phyloP scores from a whole-genome alignment of 805 yeast genomes.

The Cyberlindnera petersonii region DNA sequence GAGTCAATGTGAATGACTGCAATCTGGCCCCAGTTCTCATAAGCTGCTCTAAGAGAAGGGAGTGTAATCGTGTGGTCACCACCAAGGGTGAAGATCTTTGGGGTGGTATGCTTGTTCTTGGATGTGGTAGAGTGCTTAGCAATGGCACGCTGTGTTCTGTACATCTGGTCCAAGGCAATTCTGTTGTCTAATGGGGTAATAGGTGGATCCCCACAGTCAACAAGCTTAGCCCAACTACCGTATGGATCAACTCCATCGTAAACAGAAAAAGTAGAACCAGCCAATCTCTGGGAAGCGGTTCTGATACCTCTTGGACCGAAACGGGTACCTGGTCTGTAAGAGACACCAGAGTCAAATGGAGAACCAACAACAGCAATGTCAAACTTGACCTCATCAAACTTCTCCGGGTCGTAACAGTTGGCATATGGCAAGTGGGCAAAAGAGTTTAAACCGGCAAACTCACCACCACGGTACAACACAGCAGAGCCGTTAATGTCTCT shows the following conservation, averaged over 20 bases:
- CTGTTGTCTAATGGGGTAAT: conserved; percentile 62
- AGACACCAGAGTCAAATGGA: conserved; percentile 52
- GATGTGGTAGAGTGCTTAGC: conserved; percentile 33
- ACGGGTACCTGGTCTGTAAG: conserved; percentile 50
- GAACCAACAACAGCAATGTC: conserved; percentile 48
- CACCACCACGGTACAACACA: conserved; percentile 37
- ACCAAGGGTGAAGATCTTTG: conserved; percentile 46
- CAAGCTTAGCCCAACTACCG: conserved; percentile 42
- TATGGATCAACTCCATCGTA: conserved; percentile 59
- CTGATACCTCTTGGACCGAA: conserved; percentile 50
- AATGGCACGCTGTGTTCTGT: conserved; percentile 45
- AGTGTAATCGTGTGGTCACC: conserved; percentile 54
- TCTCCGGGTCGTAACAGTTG: conserved; percentile 43
- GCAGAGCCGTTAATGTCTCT: conserved; percentile 39
- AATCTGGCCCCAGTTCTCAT: conserved; percentile 42
- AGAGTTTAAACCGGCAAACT: conserved; percentile 51
- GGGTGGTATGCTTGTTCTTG: conserved; percentile 28
- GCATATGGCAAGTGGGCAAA: conserved; percentile 47
- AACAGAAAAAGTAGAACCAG: conserved; percentile 37
- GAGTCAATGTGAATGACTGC: conserved; percentile 57
- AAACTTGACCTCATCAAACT: conserved; percentile 29
- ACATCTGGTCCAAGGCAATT: conserved; percentile 56
- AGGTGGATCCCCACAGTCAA: conserved; percentile 63
- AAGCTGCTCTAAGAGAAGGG: conserved; percentile 45
- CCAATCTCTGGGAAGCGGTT: conserved; percentile 42